Evolutionary conservation across 768 basidiomycete species (phyloP), one percentile per base, ranked within the genome.

Genomic region (Floccularia luteovirens): DNA sequence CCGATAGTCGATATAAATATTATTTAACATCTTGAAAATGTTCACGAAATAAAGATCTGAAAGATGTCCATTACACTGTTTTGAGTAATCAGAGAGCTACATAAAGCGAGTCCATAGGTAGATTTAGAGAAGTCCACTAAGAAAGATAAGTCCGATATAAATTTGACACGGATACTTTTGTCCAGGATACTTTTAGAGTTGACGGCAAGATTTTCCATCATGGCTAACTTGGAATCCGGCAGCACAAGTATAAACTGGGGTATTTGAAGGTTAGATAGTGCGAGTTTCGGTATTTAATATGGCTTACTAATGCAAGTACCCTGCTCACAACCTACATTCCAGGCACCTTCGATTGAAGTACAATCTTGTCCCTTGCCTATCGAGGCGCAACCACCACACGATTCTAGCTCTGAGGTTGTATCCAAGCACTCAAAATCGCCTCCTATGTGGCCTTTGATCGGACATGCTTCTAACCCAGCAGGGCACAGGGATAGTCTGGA

Each of bases 371-470:
- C 87, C 31, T 61, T 52, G 14, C 76, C 77, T n/a, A 72, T 58
- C 13, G 74, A 68, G 2, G 74, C 58, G 54, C 87, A 90, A 21
- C 88, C 87, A 46, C 86, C 87, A 58, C 87, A 90, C 11, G 79
- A 78, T 43, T 76, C 67, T 33, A 89, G 69, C 43, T 88, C 83
- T 31, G 61, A 62, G 13, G 58, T 48, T 22, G 70, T 70, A 59
- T 90, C 82, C 38, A 89, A 50, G 52, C 79, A 83, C 51, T 83
- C 79, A 48, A 66, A 77, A 41, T 76, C 73, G 23, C 58, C 66
- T 31, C 50, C 48, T 16, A 52, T 56, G 24, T 63, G 47, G 19
- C 63, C 68, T 16, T 58, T 39, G 44, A 81, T 64, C 13, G 77
- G 76, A 60, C 79, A 83, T 21, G 77, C 77, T 27, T 73, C 64